Base-by-base conservation (phyloP, 495 filamentous ascomycete species). In the Daldinia caldariorum region DNA sequence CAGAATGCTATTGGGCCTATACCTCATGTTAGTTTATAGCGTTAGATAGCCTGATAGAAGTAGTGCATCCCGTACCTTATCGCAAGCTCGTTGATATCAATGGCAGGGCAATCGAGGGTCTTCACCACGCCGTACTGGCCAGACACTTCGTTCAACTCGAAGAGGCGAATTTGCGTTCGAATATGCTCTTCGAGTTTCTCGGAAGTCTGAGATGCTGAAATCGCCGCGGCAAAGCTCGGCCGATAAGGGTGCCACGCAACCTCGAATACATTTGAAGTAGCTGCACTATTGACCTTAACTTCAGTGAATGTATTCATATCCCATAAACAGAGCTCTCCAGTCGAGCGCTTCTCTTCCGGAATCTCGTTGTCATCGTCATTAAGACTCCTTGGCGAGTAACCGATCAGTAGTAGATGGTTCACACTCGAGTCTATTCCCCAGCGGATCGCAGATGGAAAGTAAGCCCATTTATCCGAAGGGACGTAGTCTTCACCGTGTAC, bases 11-110 rank as follows among this genome's bases (percentile, higher is more conserved):
- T 82, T 85, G 6, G 82, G 81, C 59, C 79, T 85, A 16, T 6
- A 55, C 62, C 10, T 37, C 7, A 29, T 62, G 84, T 84, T 58
- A 85, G 78, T 58, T 79, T 65, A 0, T 80, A 81, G 64, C 6
- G 45, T 84, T 82, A 45, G 82, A 74, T 56, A 78, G 67, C 0
- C 79, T 81, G 2, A 6, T 58, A 81, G 84, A 4, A 50, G 32
- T 16, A 35, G 12, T 49, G 34, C 13, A 1, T 41, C 65, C 3
- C 78, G 68, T 79, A 86, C 86, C 83, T 83, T 18, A 89, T 81
- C 0, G 89, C 88, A 5, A 97, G 83, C 70, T 94, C 92, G 70
- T 97, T 97, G 72, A 98, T 93, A 76, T 99, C 95, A 0, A 86
- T 69, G 0, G 95, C 94, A 16, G 86, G 81, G 72, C 92, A 97